Evolutionary conservation across 257 asterid genomes (phyloP).

Genomic region (Primulina eburnea): DNA sequence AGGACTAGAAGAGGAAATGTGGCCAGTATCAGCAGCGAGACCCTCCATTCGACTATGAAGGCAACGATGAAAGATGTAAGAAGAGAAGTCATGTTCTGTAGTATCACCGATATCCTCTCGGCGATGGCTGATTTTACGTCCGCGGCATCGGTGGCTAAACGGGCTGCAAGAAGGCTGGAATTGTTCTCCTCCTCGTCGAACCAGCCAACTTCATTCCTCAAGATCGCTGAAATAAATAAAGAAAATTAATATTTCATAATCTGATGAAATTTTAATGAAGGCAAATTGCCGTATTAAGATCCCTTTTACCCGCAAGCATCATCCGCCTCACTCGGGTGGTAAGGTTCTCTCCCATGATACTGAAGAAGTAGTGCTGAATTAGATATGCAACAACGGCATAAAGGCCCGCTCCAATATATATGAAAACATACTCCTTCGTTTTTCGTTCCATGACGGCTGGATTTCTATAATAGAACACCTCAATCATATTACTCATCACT

Average conservation of each 20-base stretch:
- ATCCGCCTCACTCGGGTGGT: constrained; percentile 93
- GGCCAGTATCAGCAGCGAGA: constrained; percentile 75
- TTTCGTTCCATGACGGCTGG: constrained; percentile 77
- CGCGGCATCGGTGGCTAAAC: constrained; percentile 92
- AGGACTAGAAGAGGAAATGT: constrained; percentile 96
- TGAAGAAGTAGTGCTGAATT: constrained; percentile 95
- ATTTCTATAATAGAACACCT: constrained; percentile 79
- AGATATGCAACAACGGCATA: constrained; percentile 88
- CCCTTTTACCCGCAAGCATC: constrained; percentile 87
- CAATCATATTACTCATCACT: constrained; percentile 95
- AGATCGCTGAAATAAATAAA: constrained; percentile 50
- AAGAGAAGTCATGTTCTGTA: constrained; percentile 97
- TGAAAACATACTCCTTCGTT: constrained; percentile 83
- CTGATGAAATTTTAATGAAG: background rate
- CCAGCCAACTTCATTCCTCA: constrained; percentile 98
- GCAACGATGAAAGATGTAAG: constrained; percentile 96
- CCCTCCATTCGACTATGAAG: constrained; percentile 97
- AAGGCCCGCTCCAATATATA: constrained; percentile 84
- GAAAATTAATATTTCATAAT: background rate
- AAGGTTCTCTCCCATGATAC: constrained; percentile 96
- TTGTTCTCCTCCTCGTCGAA: constrained; percentile 98
- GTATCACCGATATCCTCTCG: constrained; percentile 89
- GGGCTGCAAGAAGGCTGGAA: constrained; percentile 84
- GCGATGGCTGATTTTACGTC: constrained; percentile 97
- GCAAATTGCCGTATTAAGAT: background rate